Conservation (phyloP, 1,139 yeast genomes). For the Saccharomyces hybrid region DNA sequence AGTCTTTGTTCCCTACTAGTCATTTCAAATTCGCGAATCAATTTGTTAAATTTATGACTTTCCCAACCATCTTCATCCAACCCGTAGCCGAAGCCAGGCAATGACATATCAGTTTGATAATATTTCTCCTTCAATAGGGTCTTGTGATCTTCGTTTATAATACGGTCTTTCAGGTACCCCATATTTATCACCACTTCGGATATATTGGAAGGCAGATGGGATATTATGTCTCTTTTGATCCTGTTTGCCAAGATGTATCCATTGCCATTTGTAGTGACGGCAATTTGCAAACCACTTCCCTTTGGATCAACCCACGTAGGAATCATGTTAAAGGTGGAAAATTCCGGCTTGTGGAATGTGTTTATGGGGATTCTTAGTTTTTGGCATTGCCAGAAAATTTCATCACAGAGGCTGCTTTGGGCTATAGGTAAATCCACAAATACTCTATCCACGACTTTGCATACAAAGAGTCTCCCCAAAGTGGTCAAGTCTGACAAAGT, state of each 20-base stretch:
- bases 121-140: slow-evolving; percentile 16
- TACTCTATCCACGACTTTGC: slow-evolving; percentile 61
- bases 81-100: slow-evolving; percentile 36
- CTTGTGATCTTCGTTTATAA: slow-evolving; percentile 47
- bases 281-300: slow-evolving; percentile 55
- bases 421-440: slow-evolving; percentile 47
- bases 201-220: slow-evolving; percentile 59
- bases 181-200: slow-evolving; percentile 61
- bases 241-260: slow-evolving; percentile 84
- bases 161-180: slow-evolving; percentile 53
- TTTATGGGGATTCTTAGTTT: slow-evolving; percentile 72
- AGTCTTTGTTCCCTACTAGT: slow-evolving; percentile 44
- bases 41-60: slow-evolving; percentile 47
- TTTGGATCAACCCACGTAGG: slow-evolving; percentile 67
- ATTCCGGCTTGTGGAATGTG: slow-evolving; percentile 63
- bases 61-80: slow-evolving; percentile 69
- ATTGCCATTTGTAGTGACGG: slow-evolving; percentile 80
- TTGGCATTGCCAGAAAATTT: slow-evolving; percentile 45
- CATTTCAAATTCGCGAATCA: slow-evolving; percentile 56
- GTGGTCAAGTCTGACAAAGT: slow-evolving; percentile 40
- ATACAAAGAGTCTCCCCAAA: slow-evolving; percentile 59
- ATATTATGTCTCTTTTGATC: slow-evolving; percentile 64
- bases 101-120: slow-evolving; percentile 14
- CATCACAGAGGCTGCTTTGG: slow-evolving; percentile 30
- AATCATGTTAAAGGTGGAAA: slow-evolving; percentile 67